Evolutionary conservation across 108 stramenopile genomes (phyloP), one percentile per base, ranked within the genome.

Genomic region (Chaetoceros tenuissimus): DNA sequence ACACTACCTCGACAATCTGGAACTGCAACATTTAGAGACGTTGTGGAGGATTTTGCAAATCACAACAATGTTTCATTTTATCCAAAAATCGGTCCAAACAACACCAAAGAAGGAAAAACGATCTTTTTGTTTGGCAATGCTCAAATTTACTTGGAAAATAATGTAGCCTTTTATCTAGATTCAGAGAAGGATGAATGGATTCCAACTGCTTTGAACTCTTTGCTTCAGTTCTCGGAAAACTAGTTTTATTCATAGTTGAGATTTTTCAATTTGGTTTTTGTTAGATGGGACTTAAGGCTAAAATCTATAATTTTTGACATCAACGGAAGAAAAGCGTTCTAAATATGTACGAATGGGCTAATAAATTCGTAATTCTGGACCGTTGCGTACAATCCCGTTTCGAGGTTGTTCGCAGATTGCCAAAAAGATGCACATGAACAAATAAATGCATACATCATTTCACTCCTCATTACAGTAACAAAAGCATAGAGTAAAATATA

Each of bases 71-170:
- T 91, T 20, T 22, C 64, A 7, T 87, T 91, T 59, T 68, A 63
- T 57, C 89, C 89, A 0, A 75, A 74, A 45, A 46, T 75, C 21
- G 87, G 87, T 34, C 56, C 67, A 8, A 81, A 74, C 45, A 55
- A 79, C 8, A 69, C 55, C 3, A 80, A 81, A 52, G 81, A 85
- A 59, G 89, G 89, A 0, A 91, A 86, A 57, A 81, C 68, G 58
- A 60, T 87, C 0, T 91, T 77, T 61, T 40, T 82, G 59, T 85
- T 91, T 70, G 89, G 89, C 0, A 56, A 73, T 16, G 54, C 67
- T 29, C 74, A 81, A 29, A 78, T 91, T 3, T 91, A 81, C 56
- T 59, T 91, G 34, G 85, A 91, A 8, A 74, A 75, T 20, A 69
- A 87, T 56, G 84, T 91, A 30, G 61, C 81, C 3, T 91, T 73